These are phyloP conservation scores for Pleurotus eryngii DNA, from an alignment of 768 basidiomycete genomes.

Conservation along the genomic window DNA sequence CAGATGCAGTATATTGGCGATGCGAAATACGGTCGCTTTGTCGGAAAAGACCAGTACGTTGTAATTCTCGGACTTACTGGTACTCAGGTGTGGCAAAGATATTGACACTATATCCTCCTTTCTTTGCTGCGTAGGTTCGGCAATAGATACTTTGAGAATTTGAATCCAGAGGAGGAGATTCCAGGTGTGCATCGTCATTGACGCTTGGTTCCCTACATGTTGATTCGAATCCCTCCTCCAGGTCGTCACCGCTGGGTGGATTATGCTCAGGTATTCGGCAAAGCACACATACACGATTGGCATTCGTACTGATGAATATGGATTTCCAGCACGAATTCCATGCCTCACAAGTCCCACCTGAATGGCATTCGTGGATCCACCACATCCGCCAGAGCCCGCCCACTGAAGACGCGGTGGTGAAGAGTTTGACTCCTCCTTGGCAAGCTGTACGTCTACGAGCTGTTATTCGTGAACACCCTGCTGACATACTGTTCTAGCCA, in stretches of 20 bases:
- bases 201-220: neutral
- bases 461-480: neutral
- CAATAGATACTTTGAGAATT: constrained; percentile 92
- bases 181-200: constrained; percentile 57
- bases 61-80: neutral
- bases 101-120: constrained; percentile 4
- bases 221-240: constrained; percentile 23
- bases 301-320: neutral
- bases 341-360: constrained; percentile 90
- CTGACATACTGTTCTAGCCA: constrained; percentile 43
- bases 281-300: neutral
- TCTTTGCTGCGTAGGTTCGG: constrained; percentile 63
- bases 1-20: constrained; percentile 94
- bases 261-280: constrained; percentile 66
- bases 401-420: constrained; percentile 66
- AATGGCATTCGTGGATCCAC: constrained; percentile 95
- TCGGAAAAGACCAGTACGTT: constrained; percentile 83
- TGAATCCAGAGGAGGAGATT: constrained; percentile 81
- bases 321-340: constrained; percentile 70
- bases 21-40: constrained; percentile 76
- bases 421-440: constrained; percentile 73
- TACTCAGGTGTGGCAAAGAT: too few relatives aligned
- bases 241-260: constrained; percentile 98
- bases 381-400: constrained; percentile 89
- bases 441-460: constrained; percentile 58